Base-by-base conservation (phyloP, 108 stramenopile species). In the Nannochloropsis gaditana region DNA sequence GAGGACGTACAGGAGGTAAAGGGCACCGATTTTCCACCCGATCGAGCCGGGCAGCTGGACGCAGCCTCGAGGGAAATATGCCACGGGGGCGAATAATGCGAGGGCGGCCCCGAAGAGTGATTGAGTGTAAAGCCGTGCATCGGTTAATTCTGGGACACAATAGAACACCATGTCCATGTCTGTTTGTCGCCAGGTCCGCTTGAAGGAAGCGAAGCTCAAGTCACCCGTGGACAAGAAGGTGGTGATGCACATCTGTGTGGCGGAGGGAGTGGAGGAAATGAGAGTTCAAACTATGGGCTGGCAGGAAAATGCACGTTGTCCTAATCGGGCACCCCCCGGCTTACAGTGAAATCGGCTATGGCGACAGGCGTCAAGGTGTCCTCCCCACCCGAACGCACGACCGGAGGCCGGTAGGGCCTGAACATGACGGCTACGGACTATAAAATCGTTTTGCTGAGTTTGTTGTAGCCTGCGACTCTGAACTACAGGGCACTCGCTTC, bases 131-230 rank as follows among this genome's bases (percentile, higher is more conserved):
- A 73, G 59, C n/a, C 59, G 15, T n/a, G 59, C n/a, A 5, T 73
- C 59, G 3, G 59, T 73, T n/a, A 73, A 2, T n/a, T 73, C 59
- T 15, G 59, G 59, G 19, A n/a, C 59, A 2, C 59, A 73, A n/a
- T 73, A n/a, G 59, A n/a, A n/a, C 59, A 73, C 59, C 19, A 73
- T 73, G 59, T n/a, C 59, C 59, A 73, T 73, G 59, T 73, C 59
- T 15, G n/a, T n/a, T 6, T 73, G 59, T n/a, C 59, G 59, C 59
- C 59, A 73, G 59, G 59, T n/a, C 19, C n/a, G 15, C 59, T 73
- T 73, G 8, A 73, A 73, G 59, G 59, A 73, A n/a, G 59, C 59
- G n/a, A 73, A 73, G n/a, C 59, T 73, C 19, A 73, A n/a, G 15
- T 73, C 19, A n/a, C 59, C 59, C 59, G 59, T n/a, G 3, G 59